phyloP scores from a whole-genome alignment of 23 red algal species.

The Chondrus crispus region DNA sequence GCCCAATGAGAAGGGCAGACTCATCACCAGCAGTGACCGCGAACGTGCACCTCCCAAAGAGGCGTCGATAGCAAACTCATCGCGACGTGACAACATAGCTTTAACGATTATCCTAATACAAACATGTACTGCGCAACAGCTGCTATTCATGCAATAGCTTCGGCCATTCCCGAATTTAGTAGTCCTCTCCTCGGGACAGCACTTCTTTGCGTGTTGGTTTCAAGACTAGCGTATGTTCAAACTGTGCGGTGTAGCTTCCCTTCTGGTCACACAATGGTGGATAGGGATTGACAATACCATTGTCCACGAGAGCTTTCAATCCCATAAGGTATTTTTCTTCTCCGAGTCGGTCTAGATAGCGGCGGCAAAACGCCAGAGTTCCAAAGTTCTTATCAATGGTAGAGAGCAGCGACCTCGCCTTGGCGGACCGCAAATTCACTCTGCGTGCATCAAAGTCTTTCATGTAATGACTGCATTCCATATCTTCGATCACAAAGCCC shows the following conservation, averaged over 20 bases:
- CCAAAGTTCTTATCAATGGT: constrained; percentile 99
- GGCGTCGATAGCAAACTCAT: not conserved
- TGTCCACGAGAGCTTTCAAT: constrained; percentile 87
- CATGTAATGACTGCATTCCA: constrained; percentile 99
- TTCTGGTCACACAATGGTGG: constrained; percentile 92
- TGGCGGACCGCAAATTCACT: constrained; percentile 80
- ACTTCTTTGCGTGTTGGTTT: constrained; percentile 96
- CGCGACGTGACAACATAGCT: not conserved
- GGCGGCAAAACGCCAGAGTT: constrained; percentile 96
- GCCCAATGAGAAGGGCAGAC: not conserved
- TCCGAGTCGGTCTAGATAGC: constrained; percentile 95
- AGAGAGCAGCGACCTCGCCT: constrained; percentile 73
- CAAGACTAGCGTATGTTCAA: constrained; percentile 95
- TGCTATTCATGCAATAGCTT: not conserved
- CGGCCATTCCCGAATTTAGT: constrained; percentile 8
- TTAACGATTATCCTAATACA: not conserved
- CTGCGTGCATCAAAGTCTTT: constrained; percentile 87
- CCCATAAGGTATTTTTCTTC: constrained; percentile 96
- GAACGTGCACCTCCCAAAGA: not conserved
- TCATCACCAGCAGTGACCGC: not conserved
- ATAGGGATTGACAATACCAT: constrained; percentile 92
- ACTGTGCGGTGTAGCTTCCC: constrained; percentile 96
- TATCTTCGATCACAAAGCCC: constrained; percentile 88
- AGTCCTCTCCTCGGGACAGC: constrained; percentile 90
- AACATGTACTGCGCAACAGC: too few species aligned